Base-by-base conservation (phyloP, 148 eudicot species). In the Nyssa sinensis region DNA sequence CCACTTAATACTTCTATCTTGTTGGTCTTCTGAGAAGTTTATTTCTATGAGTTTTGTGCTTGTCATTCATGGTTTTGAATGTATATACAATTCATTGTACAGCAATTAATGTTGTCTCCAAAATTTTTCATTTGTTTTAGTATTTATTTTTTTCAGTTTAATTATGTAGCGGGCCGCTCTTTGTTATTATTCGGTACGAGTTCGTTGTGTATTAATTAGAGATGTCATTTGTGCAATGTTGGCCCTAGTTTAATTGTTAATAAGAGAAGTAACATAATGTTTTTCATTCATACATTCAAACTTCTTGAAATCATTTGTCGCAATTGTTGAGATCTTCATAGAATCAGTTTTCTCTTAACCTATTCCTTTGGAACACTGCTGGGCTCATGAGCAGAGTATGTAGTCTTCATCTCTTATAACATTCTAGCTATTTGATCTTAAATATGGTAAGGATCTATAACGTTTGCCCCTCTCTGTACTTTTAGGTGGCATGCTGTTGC, bases 401-500 rank as follows among this genome's bases (percentile, higher is more conserved):
- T 71, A 37, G 28, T 32, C 33, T 28, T 58, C 16, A 24, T 63
- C 41, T 72, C 25, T 55, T 55, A 9, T 37, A 19, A 55, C 9
- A 2, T 66, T 17, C 12, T 53, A 31, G 25, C 70, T 25, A 21
- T 31, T 49, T 74, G 60, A 31, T 53, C 29, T 64, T 55, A 29
- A 31, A 9, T 37, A 63, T 71, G 31, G 25, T 37, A 47, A 25
- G 21, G 30, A 34, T 33, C 35, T 74, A 25, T 69, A 7, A 63
- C 29, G 17, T 35, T 71, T 64, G 57, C n/a, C 41, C 31, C 33
- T 24, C 64, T n/a, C 51, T 53, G 13, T 69, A 65, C 58, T 33
- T 60, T 28, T 41, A 89, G 94, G 80, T 94, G 98, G 98, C 98
- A 94, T 84, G 96, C 96, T 60, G 96, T 94, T 66, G 93, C 96